A percentile compares a stretch with the other conserved stretches of the same genome.
Conservation (phyloP, 2,329 filamentous ascomycete species). For the Ophiosphaerella herpotricha region DNA sequence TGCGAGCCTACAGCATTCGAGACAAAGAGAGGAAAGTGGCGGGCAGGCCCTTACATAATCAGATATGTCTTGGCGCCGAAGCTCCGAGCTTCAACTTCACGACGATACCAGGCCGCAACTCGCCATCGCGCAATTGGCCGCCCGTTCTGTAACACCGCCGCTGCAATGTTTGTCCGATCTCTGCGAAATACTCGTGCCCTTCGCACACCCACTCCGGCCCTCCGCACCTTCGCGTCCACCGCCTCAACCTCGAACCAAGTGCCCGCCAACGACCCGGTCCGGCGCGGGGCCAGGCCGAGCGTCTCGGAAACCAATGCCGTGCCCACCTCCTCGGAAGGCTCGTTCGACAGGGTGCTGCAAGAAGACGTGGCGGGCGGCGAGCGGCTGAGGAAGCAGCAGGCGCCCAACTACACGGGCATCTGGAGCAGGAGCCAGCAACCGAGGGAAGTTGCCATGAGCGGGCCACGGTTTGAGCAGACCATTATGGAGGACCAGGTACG, state of each 20-base stretch:
- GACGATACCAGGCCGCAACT: slow-evolving; percentile 1
- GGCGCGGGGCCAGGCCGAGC: slow-evolving; percentile 52
- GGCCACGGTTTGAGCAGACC: slow-evolving; percentile 95
- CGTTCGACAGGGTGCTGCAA: slow-evolving; percentile 58
- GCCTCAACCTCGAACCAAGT: slow-evolving; percentile 61
- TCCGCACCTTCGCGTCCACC: slow-evolving; percentile 31
- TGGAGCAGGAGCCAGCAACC: slow-evolving; percentile 90
- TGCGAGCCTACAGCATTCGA: too few species aligned
- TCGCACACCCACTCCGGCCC: slow-evolving; percentile 28
- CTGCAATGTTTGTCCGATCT: slow-evolving; percentile 32
- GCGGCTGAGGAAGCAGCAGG: slow-evolving; percentile 68
- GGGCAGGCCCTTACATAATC: slow-evolving; percentile 11
- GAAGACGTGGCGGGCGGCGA: slow-evolving; percentile 61
- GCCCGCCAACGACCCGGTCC: slow-evolving; percentile 67
- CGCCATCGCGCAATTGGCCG: slow-evolving; percentile 17
- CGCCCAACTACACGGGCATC: slow-evolving; percentile 78
- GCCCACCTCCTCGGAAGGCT: slow-evolving; percentile 56
- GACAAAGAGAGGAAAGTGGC: too few species aligned
- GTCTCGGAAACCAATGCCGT: slow-evolving; percentile 66
- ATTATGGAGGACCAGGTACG: slow-evolving; percentile 89
- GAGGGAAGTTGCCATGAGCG: slow-evolving; percentile 82
- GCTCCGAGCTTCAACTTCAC: slow-evolving; percentile 19
- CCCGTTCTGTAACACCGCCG: slow-evolving; percentile 15
- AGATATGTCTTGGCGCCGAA: slow-evolving; percentile 11
- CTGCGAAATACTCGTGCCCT: slow-evolving; percentile 34